Evolutionary conservation across 2,329 filamentous ascomycete species (phyloP).

Genomic region (Diaporthe ilicicola): DNA sequence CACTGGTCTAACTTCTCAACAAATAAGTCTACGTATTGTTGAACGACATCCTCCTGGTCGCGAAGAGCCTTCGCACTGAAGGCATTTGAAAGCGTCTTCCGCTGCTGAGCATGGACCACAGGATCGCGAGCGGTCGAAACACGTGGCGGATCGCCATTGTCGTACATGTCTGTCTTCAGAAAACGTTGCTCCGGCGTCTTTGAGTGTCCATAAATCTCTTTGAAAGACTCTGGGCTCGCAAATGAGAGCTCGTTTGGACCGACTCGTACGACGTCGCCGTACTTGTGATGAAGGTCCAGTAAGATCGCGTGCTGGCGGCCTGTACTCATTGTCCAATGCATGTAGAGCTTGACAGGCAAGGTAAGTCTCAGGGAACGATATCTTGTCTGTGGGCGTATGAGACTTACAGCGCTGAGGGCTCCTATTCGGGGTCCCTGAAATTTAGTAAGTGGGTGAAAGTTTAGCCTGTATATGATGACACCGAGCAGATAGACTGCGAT

Average conservation of each 20-base stretch:
- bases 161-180: slow-evolving; percentile 41
- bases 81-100: slow-evolving; percentile 38
- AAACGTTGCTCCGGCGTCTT: slow-evolving; percentile 40
- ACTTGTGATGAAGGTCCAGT: neutral
- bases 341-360: neutral
- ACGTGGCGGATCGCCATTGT: slow-evolving; percentile 38
- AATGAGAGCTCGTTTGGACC: slow-evolving; percentile 52
- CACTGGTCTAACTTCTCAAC: slow-evolving; percentile 19
- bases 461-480: slow-evolving; percentile 13
- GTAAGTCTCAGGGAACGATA: neutral
- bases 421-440: slow-evolving; percentile 17
- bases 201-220: slow-evolving; percentile 50
- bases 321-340: neutral
- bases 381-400: neutral
- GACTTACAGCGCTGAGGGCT: slow-evolving; percentile 4
- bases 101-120: slow-evolving; percentile 29
- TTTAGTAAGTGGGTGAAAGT: slow-evolving; percentile 17
- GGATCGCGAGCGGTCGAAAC: slow-evolving; percentile 41
- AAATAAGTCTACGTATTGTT: slow-evolving; percentile 38
- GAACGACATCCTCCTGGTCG: slow-evolving; percentile 41
- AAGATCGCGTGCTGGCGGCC: neutral
- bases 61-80: slow-evolving; percentile 41
- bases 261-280: slow-evolving; percentile 44
- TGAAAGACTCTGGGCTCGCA: slow-evolving; percentile 46
- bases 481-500: neutral